phyloP scores from a whole-genome alignment of 2,329 filamentous ascomycete genomes.

The Chaetothyriales sp. region DNA sequence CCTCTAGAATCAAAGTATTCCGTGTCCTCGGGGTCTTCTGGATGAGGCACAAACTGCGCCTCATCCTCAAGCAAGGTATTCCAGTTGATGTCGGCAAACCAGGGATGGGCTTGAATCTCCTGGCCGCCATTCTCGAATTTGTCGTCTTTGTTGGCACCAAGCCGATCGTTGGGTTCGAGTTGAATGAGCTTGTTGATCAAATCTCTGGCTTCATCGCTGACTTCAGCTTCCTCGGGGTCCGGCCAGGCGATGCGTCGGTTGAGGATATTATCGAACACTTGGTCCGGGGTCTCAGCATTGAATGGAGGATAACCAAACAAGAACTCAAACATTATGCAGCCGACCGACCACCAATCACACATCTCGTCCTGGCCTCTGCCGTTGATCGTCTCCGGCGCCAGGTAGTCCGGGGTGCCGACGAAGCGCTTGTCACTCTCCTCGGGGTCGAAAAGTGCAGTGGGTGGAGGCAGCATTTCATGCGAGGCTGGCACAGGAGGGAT shows the following conservation, averaged over 20 bases:
- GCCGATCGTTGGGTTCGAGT: slow-evolving; percentile 61
- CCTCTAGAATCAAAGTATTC: slow-evolving; percentile 93
- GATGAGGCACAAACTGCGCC: slow-evolving; percentile 83
- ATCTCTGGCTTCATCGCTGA: slow-evolving; percentile 80
- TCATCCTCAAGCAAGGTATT: slow-evolving; percentile 83
- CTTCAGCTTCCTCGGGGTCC: slow-evolving; percentile 56
- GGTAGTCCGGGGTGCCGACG: slow-evolving; percentile 90
- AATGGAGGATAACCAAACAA: slow-evolving; percentile 88
- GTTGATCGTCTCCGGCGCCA: slow-evolving; percentile 91
- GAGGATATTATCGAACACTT: slow-evolving; percentile 94
- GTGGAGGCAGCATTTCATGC: slow-evolving; percentile 72
- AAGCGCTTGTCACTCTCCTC: slow-evolving; percentile 86
- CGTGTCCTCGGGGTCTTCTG: slow-evolving; percentile 89
- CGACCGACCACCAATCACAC: slow-evolving; percentile 99
- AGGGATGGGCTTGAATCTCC: slow-evolving; percentile 77
- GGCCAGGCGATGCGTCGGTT: slow-evolving; percentile 86
- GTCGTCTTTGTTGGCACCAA: slow-evolving; percentile 75
- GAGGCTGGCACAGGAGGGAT: slow-evolving; percentile 28
- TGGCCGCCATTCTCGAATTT: slow-evolving; percentile 71
- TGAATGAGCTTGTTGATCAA: slow-evolving; percentile 86
- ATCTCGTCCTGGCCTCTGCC: slow-evolving; percentile 92
- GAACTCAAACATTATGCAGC: slow-evolving; percentile 94
- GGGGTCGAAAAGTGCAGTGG: slow-evolving; percentile 86
- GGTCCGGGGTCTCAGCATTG: slow-evolving; percentile 73
- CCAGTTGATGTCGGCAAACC: slow-evolving; percentile 83